A percentile compares a stretch with the other conserved stretches of the same genome.
Conservation (phyloP, 257 asterid species). For the Schizonepeta tenuifolia region DNA sequence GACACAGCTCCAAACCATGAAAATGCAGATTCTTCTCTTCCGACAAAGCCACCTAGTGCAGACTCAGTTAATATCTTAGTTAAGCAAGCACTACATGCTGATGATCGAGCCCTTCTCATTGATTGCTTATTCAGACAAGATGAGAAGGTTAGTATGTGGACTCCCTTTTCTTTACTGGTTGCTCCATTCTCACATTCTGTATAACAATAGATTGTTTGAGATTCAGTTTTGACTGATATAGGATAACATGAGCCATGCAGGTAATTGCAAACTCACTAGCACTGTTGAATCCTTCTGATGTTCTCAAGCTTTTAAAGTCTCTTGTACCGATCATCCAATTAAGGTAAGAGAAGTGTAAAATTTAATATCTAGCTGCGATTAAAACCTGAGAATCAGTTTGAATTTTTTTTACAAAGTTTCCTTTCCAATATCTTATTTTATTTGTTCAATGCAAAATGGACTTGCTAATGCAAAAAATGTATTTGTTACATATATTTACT, state of each 20-base stretch:
- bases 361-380: background rate
- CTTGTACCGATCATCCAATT: constrained; percentile 70
- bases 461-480: background rate
- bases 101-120: constrained; percentile 76
- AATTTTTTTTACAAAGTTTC: background rate
- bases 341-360: constrained; percentile 49
- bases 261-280: constrained; percentile 76
- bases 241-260: constrained; percentile 48
- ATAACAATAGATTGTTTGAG: constrained; percentile 13
- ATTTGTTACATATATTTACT: too few species aligned
- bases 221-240: constrained; percentile 19
- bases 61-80: constrained; percentile 84
- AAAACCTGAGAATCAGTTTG: constrained; percentile 10
- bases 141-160: constrained; percentile 64
- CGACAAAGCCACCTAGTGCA: constrained; percentile 81
- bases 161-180: background rate
- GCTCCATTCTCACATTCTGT: background rate
- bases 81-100: constrained; percentile 88
- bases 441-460: background rate
- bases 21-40: constrained; percentile 36
- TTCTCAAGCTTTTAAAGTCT: constrained; percentile 73
- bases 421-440: background rate
- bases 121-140: constrained; percentile 91
- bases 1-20: constrained; percentile 38
- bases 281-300: constrained; percentile 78